These are phyloP conservation scores for Mimosa bimucronata DNA, from an alignment of 306 rosid genomes.

Conservation along the genomic window DNA sequence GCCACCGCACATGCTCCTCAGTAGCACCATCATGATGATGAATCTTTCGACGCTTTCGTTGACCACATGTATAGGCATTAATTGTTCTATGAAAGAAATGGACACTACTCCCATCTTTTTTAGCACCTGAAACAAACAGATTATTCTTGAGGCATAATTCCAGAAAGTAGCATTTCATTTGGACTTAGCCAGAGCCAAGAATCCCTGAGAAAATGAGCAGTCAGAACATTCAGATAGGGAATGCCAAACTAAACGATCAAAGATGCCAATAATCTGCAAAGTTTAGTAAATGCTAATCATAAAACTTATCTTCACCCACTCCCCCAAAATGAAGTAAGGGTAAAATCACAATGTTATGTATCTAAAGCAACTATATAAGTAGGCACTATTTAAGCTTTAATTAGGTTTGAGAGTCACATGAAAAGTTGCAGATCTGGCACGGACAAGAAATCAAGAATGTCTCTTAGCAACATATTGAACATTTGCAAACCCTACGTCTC, in stretches of 20 bases:
- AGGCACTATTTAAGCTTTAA: background rate
- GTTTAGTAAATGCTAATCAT: slow-evolving; percentile 20
- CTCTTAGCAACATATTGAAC: background rate
- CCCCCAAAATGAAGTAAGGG: background rate
- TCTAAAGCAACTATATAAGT: background rate
- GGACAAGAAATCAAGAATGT: background rate
- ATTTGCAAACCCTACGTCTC: background rate
- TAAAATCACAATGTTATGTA: background rate
- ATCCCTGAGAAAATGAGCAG: background rate
- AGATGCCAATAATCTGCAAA: slow-evolving; percentile 10
- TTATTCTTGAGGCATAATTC: background rate
- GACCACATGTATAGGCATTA: slow-evolving; percentile 85
- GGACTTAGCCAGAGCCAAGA: slow-evolving; percentile 13
- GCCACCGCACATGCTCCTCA: slow-evolving; percentile 57
- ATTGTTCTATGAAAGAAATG: slow-evolving; percentile 76
- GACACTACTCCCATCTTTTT: slow-evolving; percentile 74
- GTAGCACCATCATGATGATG: slow-evolving; percentile 40
- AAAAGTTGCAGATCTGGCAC: background rate
- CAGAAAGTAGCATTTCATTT: background rate
- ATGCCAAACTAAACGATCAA: background rate
- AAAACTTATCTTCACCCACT: slow-evolving; percentile 10
- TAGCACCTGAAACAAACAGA: slow-evolving; percentile 65
- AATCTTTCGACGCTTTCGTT: slow-evolving; percentile 59
- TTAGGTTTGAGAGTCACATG: background rate
- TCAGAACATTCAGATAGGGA: background rate